Percentiles rank a stretch among this genome's conserved stretches.
Conservation (phyloP, 331 rosid genomes). For the Saraca asoca region DNA sequence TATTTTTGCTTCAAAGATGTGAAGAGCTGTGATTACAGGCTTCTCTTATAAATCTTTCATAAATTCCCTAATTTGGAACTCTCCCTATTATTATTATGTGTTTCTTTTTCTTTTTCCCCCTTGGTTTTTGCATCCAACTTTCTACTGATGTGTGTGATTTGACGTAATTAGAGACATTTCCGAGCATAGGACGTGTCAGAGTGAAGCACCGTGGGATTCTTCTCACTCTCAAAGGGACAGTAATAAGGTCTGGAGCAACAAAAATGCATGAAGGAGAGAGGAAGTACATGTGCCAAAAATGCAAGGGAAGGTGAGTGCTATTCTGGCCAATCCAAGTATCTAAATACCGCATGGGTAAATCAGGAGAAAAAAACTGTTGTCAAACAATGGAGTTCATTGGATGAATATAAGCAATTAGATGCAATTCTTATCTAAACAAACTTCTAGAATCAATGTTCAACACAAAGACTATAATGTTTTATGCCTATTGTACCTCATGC, state of each 20-base stretch:
- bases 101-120: not conserved
- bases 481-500: no score
- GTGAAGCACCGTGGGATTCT: constrained; percentile 87
- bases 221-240: constrained; percentile 90
- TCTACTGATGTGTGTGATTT: constrained; percentile 24
- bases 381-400: no score
- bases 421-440: no score
- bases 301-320: constrained; percentile 55
- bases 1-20: not conserved
- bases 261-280: constrained; percentile 99
- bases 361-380: no score
- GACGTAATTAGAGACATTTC: constrained; percentile 67
- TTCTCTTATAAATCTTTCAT: not conserved
- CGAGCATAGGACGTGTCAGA: constrained; percentile 81
- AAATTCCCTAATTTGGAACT: not conserved
- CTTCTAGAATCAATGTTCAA: no score
- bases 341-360: not conserved
- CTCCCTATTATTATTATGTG: not conserved
- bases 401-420: no score
- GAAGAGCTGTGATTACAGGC: not conserved
- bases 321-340: constrained; percentile 23
- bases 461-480: no score
- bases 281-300: constrained; percentile 75
- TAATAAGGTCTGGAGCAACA: constrained; percentile 78
- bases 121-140: not conserved